phyloP scores from a whole-genome alignment of 2,329 filamentous ascomycete species.

The Aspergillus ibericus region DNA sequence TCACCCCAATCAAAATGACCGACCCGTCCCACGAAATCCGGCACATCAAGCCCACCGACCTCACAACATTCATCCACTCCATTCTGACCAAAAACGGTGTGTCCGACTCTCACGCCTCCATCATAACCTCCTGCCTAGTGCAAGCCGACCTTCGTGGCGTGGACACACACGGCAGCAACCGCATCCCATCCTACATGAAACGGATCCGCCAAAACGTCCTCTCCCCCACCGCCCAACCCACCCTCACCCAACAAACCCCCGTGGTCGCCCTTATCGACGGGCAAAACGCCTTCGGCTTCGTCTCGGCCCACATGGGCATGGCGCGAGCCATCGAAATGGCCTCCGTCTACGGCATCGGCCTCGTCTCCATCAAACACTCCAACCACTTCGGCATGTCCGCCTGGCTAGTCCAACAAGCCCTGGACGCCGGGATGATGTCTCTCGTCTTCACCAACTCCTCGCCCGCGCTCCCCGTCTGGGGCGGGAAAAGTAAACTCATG shows the following conservation, averaged over 20 bases:
- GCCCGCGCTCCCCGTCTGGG: slow-evolving; percentile 70
- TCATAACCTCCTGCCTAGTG: slow-evolving; percentile 68
- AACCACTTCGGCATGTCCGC: slow-evolving; percentile 85
- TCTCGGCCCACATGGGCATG: slow-evolving; percentile 69
- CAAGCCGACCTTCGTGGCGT: slow-evolving; percentile 75
- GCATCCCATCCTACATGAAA: slow-evolving; percentile 74
- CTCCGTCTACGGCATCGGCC: slow-evolving; percentile 65
- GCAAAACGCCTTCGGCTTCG: slow-evolving; percentile 73
- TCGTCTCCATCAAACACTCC: slow-evolving; percentile 72
- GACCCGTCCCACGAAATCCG: slow-evolving; percentile 12
- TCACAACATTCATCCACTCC: slow-evolving; percentile 27
- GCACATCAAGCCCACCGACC: slow-evolving; percentile 16
- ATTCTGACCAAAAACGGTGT: slow-evolving; percentile 54
- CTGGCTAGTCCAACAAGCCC: slow-evolving; percentile 74
- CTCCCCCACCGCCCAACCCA: slow-evolving; percentile 60
- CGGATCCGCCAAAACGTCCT: slow-evolving; percentile 70
- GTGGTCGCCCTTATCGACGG: slow-evolving; percentile 69
- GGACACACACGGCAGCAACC: slow-evolving; percentile 76
- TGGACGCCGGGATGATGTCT: slow-evolving; percentile 70
- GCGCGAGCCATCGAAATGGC: slow-evolving; percentile 66
- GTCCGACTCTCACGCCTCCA: slow-evolving; percentile 59
- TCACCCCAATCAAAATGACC: slow-evolving; percentile 1
- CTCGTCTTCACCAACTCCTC: slow-evolving; percentile 72
- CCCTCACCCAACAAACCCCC: slow-evolving; percentile 63
- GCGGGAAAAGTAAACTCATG: slow-evolving; percentile 67